Percentiles rank a stretch among this genome's conserved stretches.
Evolutionary conservation across 257 asterid species (phyloP).

Genomic region (Capsicum chinense): DNA sequence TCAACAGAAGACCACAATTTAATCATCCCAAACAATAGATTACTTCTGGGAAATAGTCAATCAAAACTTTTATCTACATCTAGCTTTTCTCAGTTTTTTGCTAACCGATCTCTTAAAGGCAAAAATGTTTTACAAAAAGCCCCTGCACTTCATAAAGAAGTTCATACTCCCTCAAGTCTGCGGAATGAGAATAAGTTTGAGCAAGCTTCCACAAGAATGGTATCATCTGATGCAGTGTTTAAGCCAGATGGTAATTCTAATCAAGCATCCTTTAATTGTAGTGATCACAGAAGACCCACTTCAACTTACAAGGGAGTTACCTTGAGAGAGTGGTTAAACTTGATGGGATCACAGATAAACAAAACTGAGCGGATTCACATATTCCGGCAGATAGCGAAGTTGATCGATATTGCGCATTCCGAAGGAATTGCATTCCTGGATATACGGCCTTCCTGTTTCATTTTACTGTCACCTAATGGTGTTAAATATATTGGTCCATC

Average conservation of each 20-base stretch:
- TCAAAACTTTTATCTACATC: constrained; percentile 40
- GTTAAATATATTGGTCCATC: constrained; percentile 45
- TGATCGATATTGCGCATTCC: constrained; percentile 40
- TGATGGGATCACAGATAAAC: constrained; percentile 27
- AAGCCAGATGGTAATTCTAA: constrained; percentile 12
- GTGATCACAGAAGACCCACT: constrained; percentile 21
- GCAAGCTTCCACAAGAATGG: constrained; percentile 22
- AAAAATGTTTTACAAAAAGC: constrained; percentile 31
- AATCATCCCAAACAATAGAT: constrained; percentile 27
- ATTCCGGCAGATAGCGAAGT: constrained; percentile 46
- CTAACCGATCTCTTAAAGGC: constrained; percentile 33
- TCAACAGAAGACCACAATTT: constrained; percentile 24
- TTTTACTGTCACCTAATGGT: constrained; percentile 33
- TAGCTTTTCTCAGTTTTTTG: constrained; percentile 46
- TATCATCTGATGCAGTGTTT: constrained; percentile 19
- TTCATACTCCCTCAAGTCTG: neutral
- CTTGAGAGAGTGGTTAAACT: constrained; percentile 53
- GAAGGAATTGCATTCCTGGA: constrained; percentile 44
- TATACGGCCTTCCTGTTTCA: constrained; percentile 49
- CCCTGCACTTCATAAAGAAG: constrained; percentile 28
- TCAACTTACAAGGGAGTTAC: constrained; percentile 35
- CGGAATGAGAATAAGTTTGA: constrained; percentile 29
- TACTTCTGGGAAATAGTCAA: constrained; percentile 23
- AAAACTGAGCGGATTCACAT: constrained; percentile 38
- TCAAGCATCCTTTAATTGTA: constrained; percentile 22